These are phyloP conservation scores for Wallacemonas sp. DNA, from an alignment of 208 protist species.

Conservation along the genomic window DNA sequence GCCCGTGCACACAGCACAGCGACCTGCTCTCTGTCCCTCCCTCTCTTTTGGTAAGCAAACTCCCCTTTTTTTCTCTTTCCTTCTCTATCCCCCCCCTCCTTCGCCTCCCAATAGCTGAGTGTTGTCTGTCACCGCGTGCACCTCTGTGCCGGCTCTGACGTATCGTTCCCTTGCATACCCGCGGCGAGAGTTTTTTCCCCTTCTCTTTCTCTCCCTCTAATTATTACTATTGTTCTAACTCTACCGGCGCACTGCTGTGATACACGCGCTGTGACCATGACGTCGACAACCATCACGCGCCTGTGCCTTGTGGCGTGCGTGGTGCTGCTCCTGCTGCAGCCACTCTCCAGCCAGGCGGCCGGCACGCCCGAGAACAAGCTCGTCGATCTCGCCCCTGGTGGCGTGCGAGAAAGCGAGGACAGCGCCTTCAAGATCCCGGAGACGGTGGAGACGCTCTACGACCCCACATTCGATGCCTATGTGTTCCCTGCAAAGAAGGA, in stretches of 20 bases:
- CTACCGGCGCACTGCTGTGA: too few species aligned
- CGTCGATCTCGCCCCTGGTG: constrained; percentile 17
- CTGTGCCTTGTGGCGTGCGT: constrained; percentile 1
- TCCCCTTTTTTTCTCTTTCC: constrained; percentile 1
- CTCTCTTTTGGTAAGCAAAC: background rate
- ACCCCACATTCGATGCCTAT: constrained; percentile 64
- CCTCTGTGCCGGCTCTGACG: too few species aligned
- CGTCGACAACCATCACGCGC: background rate
- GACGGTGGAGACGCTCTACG: constrained; percentile 35
- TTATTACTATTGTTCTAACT: background rate
- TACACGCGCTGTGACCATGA: too few species aligned
- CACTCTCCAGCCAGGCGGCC: background rate
- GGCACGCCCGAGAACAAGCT: constrained; percentile 17
- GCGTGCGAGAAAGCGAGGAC: constrained; percentile 16
- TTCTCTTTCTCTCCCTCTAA: background rate
- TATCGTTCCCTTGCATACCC: too few species aligned
- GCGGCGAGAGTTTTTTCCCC: background rate
- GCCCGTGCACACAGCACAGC: too few species aligned
- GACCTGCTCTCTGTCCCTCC: background rate
- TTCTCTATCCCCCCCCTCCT: background rate
- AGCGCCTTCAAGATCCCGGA: constrained; percentile 32
- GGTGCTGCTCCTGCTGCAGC: constrained; percentile 2
- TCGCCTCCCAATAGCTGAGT: too few species aligned
- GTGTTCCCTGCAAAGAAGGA: constrained; percentile 45
- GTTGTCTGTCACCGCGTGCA: too few species aligned